A percentile compares a stretch with the other conserved stretches of the same genome.
These are phyloP conservation scores for Sphaerostilbella broomeana DNA, from an alignment of 2,329 filamentous ascomycete genomes.

Conservation along the genomic window DNA sequence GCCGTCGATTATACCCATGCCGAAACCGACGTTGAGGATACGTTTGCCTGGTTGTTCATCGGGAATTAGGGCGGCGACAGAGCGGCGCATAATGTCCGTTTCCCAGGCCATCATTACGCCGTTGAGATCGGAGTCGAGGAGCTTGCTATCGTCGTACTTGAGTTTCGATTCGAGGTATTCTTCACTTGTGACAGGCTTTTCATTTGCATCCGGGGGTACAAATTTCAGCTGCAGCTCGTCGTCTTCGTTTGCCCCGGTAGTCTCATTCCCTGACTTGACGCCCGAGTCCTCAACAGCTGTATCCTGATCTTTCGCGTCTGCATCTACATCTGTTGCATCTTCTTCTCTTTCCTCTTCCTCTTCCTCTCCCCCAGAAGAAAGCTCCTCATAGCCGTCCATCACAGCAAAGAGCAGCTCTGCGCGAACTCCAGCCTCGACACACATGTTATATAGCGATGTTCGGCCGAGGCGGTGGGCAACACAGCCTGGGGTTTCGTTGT, in stretches of 20 bases:
- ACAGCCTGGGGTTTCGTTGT: conserved; percentile 87
- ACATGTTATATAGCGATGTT: conserved; percentile 66
- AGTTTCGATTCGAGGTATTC: conserved; percentile 63
- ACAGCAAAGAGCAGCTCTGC: conserved; percentile 81
- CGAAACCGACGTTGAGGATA: conserved; percentile 81
- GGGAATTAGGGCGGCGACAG: conserved; percentile 59
- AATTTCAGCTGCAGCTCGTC: conserved; percentile 24
- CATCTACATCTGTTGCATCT: conserved; percentile 40
- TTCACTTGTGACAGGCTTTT: conserved; percentile 52
- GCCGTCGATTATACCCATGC: conserved; percentile 81
- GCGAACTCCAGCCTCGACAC: conserved; percentile 83
- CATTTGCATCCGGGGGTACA: conserved; percentile 30
- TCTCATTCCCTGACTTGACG: conserved; percentile 26
- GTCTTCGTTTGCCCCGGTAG: conserved; percentile 26
- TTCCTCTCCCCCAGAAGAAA: conserved; percentile 51
- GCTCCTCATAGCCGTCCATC: conserved; percentile 71
- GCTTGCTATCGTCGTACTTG: conserved; percentile 57
- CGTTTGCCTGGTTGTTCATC: conserved; percentile 47
- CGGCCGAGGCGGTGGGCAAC: conserved; percentile 66
- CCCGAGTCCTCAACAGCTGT: background rate
- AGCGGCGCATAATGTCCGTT: conserved; percentile 74
- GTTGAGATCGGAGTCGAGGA: conserved; percentile 69
- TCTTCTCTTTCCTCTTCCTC: conserved; percentile 38
- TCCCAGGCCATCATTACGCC: conserved; percentile 96
- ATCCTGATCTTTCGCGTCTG: conserved; percentile 8